Conservation (phyloP, 805 yeast species). For the Sungouiella thailandica region DNA sequence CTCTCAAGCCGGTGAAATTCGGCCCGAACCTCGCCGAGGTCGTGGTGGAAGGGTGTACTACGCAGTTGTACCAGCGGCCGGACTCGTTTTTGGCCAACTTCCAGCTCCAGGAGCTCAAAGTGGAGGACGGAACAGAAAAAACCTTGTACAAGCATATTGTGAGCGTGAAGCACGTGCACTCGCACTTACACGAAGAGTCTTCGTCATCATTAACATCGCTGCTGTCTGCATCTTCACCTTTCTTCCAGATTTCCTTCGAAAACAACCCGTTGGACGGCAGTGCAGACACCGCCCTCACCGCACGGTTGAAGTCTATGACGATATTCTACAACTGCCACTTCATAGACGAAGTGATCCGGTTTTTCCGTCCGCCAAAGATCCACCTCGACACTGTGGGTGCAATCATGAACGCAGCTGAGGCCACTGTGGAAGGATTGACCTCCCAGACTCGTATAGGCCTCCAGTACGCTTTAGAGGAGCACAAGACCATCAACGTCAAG, state of each 20-base stretch:
- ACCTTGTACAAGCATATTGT: constrained; percentile 85
- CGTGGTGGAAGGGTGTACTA: constrained; percentile 74
- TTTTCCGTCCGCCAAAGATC: constrained; percentile 82
- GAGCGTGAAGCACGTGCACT: constrained; percentile 63
- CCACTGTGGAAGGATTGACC: constrained; percentile 87
- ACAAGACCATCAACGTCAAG: constrained; percentile 79
- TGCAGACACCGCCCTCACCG: constrained; percentile 74
- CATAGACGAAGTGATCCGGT: constrained; percentile 65
- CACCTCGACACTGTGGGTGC: constrained; percentile 88
- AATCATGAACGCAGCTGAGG: constrained; percentile 89
- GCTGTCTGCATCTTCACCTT: constrained; percentile 43
- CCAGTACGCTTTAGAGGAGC: constrained; percentile 91
- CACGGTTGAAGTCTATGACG: constrained; percentile 80
- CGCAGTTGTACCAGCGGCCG: constrained; percentile 69
- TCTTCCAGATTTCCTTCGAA: constrained; percentile 79
- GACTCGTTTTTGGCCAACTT: constrained; percentile 71
- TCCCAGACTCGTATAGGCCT: constrained; percentile 86
- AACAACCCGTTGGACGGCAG: constrained; percentile 77
- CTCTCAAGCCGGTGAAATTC: constrained; percentile 42
- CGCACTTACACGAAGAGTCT: constrained; percentile 26
- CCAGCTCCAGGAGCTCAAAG: constrained; percentile 72
- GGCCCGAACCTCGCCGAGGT: constrained; percentile 63
- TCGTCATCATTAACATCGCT: too few relatives aligned
- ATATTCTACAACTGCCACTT: constrained; percentile 84
- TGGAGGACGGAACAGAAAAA: constrained; percentile 80